A percentile compares a stretch with the other conserved stretches of the same genome.
Conservation (phyloP, 2,329 filamentous ascomycete genomes). For the Epichloe sp. region DNA sequence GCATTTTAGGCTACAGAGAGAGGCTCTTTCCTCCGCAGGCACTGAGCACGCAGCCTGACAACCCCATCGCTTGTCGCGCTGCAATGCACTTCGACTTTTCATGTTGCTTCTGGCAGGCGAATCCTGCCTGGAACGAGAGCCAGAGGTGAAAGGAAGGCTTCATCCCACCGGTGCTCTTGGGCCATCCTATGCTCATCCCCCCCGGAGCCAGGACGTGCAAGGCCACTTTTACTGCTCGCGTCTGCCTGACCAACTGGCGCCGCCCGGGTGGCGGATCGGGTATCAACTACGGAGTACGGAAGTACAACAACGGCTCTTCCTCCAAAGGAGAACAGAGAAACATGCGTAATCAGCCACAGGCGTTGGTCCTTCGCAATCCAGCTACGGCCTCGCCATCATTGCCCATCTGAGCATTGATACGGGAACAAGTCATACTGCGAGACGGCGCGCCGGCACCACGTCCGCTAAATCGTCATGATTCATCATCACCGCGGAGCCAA, state of each 20-base stretch:
- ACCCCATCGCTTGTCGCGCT: background rate
- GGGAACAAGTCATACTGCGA: background rate
- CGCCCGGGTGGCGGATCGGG: slow-evolving; percentile 6
- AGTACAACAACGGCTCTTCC: background rate
- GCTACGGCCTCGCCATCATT: background rate
- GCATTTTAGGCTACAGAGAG: too few species aligned
- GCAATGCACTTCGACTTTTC: background rate
- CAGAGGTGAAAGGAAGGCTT: background rate
- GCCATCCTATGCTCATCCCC: background rate
- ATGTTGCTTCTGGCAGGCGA: background rate
- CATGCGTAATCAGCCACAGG: background rate
- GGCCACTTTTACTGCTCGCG: too few species aligned
- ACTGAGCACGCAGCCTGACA: too few species aligned
- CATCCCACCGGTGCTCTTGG: background rate
- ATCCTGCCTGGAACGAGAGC: background rate
- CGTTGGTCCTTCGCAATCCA: background rate
- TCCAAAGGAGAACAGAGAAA: background rate
- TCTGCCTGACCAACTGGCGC: background rate
- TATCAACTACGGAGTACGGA: background rate
- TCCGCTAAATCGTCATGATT: slow-evolving; percentile 1
- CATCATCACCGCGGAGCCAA: slow-evolving; percentile 2
- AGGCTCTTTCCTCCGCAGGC: too few species aligned
- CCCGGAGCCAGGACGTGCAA: too few species aligned
- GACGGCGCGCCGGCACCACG: background rate
- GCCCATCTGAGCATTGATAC: background rate